phyloP scores from a whole-genome alignment of 176 grass and related monocot genomes.

The Eleusine coracana region DNA sequence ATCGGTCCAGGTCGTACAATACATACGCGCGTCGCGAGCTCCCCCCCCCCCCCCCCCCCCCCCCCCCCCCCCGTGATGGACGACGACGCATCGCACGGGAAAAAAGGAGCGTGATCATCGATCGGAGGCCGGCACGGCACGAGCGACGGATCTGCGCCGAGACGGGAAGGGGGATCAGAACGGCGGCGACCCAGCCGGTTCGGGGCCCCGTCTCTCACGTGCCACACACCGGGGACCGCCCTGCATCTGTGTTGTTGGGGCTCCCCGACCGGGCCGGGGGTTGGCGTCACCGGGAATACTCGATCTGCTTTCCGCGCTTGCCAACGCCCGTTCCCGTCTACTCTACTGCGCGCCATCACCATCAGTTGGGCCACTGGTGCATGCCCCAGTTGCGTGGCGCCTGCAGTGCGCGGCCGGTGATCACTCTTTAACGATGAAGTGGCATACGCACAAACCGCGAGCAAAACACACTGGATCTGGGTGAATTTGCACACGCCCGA shows the following conservation, averaged over 20 bases:
- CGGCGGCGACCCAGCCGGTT: background rate
- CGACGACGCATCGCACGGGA: background rate
- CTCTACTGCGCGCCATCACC: background rate
- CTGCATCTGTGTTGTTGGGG: background rate
- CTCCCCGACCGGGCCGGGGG: background rate
- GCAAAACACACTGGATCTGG: background rate
- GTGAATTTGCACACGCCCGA: background rate
- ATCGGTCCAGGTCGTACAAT: background rate
- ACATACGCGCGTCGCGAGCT: background rate
- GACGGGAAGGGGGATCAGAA: background rate
- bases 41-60: background rate
- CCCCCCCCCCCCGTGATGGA: background rate
- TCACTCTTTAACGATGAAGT: background rate
- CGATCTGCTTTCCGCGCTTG: background rate
- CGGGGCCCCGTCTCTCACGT: slow-evolving; percentile 48
- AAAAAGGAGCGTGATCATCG: no score
- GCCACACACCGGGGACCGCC: slow-evolving; percentile 21
- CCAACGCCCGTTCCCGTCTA: background rate
- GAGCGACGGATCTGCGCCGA: background rate
- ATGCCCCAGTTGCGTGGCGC: background rate
- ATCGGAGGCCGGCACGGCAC: no score
- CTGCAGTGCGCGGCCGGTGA: background rate
- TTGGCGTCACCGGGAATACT: slow-evolving; percentile 39
- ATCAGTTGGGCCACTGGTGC: background rate
- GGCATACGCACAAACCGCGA: background rate